phyloP scores from a whole-genome alignment of 2,329 filamentous ascomycete species.

The Diaporthe humulicola region DNA sequence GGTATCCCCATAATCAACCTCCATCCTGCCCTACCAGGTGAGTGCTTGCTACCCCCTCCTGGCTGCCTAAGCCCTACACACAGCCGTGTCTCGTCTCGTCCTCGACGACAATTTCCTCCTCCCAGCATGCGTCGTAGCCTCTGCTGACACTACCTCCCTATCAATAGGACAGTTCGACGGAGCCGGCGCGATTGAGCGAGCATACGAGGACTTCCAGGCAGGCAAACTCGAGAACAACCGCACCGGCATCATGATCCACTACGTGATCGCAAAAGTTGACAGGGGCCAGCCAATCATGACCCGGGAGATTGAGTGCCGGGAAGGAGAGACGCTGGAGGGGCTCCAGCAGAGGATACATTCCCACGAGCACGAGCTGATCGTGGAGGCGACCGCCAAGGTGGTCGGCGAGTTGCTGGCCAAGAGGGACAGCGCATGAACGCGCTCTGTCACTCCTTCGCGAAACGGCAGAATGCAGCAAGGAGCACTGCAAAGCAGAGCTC shows the following conservation, averaged over 20 bases:
- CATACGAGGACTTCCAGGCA: conserved; percentile 78
- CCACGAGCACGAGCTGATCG: conserved; percentile 83
- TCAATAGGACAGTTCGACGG: conserved; percentile 79
- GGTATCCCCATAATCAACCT: conserved; percentile 83
- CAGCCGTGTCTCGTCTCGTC: too few relatives aligned
- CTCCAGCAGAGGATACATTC: conserved; percentile 81
- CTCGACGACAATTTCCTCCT: not conserved
- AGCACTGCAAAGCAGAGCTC: not conserved
- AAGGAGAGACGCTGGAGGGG: conserved; percentile 73
- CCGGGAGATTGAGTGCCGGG: conserved; percentile 74
- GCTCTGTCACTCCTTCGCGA: not conserved
- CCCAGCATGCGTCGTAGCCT: not conserved
- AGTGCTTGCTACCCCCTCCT: conserved; percentile 44
- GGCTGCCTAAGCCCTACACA: not conserved
- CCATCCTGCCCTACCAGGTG: conserved; percentile 79
- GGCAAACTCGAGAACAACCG: conserved; percentile 74
- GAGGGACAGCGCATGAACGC: conserved; percentile 24
- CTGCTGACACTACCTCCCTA: not conserved
- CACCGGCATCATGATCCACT: conserved; percentile 92
- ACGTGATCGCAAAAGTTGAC: conserved; percentile 86
- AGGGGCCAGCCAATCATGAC: conserved; percentile 80
- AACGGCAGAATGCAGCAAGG: not conserved
- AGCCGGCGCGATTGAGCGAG: conserved; percentile 81
- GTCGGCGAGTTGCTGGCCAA: conserved; percentile 53
- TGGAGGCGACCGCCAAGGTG: conserved; percentile 75